Conservation (phyloP, 192 early-diverging fungal genomes). For the Diversispora eburnea region DNA sequence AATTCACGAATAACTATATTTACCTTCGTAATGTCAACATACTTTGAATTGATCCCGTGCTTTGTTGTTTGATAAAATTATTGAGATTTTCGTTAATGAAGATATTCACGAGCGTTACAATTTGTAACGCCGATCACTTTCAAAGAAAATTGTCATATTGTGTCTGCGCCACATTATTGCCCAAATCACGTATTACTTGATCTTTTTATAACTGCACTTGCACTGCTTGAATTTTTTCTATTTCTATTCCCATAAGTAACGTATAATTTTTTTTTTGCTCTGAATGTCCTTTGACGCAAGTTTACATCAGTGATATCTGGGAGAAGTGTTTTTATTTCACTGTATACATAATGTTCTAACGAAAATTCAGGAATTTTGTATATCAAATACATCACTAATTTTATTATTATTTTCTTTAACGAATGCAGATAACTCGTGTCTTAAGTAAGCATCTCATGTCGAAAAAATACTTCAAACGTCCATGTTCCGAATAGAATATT, state of each 20-base stretch:
- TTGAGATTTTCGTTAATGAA: too few species aligned
- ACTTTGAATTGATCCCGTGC: too few species aligned
- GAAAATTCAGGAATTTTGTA: constrained; percentile 14
- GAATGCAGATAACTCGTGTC: not conserved
- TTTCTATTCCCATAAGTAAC: constrained; percentile 11
- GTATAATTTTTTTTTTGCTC: constrained; percentile 11
- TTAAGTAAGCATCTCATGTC: constrained; percentile 24
- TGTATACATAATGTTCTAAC: not conserved
- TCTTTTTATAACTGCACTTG: constrained; percentile 20
- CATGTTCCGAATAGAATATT: constrained; percentile 22
- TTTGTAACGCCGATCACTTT: too few species aligned
- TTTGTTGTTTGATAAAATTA: too few species aligned
- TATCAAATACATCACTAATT: constrained; percentile 22
- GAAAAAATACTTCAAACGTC: constrained; percentile 21
- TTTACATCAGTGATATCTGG: constrained; percentile 19
- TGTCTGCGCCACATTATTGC: too few species aligned
- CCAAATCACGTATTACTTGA: too few species aligned
- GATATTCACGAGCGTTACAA: too few species aligned
- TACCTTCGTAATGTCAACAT: too few species aligned
- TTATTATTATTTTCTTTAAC: constrained; percentile 22
- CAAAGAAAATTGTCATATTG: too few species aligned
- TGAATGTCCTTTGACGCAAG: constrained; percentile 3
- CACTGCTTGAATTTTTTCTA: constrained; percentile 3
- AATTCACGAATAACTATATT: too few species aligned
- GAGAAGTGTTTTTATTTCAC: constrained; percentile 15